Conservation (phyloP, 768 basidiomycete species). For the Podaxis sp. region DNA sequence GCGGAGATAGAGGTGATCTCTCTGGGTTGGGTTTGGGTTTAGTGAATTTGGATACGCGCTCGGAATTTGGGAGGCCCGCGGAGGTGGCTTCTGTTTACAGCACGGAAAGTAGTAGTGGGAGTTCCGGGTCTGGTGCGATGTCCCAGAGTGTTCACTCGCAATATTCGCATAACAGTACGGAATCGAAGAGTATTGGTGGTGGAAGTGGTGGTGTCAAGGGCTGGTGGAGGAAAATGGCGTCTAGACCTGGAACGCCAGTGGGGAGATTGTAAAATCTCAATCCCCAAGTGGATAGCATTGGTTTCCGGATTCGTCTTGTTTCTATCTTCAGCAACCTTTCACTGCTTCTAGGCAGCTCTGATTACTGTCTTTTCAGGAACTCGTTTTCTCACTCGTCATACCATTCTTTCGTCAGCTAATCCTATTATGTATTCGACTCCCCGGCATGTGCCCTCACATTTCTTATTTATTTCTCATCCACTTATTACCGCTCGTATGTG, state of each 20-base stretch:
- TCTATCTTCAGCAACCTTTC: background rate
- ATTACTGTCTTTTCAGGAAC: background rate
- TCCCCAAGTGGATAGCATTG: background rate
- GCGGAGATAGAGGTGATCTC: background rate
- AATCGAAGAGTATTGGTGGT: constrained; percentile 2
- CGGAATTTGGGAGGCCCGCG: background rate
- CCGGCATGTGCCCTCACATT: too few species aligned
- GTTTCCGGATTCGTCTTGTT: background rate
- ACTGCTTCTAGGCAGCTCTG: background rate
- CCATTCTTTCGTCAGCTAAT: too few species aligned
- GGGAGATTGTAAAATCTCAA: background rate
- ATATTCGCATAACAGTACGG: background rate
- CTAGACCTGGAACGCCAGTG: constrained; percentile 18
- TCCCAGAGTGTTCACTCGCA: constrained; percentile 9
- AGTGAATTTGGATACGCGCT: constrained; percentile 5
- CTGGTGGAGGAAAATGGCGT: constrained; percentile 20
- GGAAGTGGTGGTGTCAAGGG: constrained; percentile 16
- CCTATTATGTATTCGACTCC: too few species aligned
- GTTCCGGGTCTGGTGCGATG: constrained; percentile 15
- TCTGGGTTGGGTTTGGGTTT: constrained; percentile 12
- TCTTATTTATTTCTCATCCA: too few species aligned
- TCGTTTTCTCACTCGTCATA: too few species aligned
- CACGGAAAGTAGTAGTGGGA: constrained; percentile 23
- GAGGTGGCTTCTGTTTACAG: constrained; percentile 12
- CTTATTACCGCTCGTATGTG: too few species aligned